These are phyloP conservation scores for Eimeria zaria DNA, from an alignment of 169 alveolate species.

Conservation along the genomic window DNA sequence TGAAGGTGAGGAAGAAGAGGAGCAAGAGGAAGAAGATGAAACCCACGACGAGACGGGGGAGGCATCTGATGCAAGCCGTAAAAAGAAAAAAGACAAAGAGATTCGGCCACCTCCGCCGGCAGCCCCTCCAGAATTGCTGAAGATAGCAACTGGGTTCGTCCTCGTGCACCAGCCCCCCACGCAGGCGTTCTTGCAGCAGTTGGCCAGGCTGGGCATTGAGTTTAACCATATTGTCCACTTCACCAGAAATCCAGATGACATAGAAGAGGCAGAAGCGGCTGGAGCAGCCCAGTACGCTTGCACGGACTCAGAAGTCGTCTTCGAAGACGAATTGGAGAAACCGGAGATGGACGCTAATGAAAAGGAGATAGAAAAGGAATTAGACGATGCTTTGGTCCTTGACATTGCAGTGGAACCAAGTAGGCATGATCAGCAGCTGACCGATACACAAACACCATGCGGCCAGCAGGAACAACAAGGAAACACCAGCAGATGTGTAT, in stretches of 20 bases:
- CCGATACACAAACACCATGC: background rate
- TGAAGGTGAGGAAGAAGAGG: background rate
- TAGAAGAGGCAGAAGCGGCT: constrained; percentile 66
- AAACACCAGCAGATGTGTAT: background rate
- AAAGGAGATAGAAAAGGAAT: constrained; percentile 27
- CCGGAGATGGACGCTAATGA: constrained; percentile 37
- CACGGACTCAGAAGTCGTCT: constrained; percentile 17
- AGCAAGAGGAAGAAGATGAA: constrained; percentile 2
- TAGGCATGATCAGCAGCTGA: background rate
- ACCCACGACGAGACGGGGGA: constrained; percentile 7
- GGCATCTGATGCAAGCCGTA: background rate
- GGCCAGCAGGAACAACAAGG: background rate
- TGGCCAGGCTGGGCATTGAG: constrained; percentile 65
- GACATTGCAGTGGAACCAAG: constrained; percentile 45
- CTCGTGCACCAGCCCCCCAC: constrained; percentile 68
- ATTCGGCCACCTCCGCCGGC: constrained; percentile 35
- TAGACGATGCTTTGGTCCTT: constrained; percentile 36
- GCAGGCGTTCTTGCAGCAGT: constrained; percentile 12
- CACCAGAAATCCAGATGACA: constrained; percentile 63
- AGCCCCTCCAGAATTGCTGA: constrained; percentile 66
- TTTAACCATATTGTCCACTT: constrained; percentile 39
- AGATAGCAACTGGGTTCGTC: constrained; percentile 45
- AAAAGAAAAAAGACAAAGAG: background rate
- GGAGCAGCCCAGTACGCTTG: constrained; percentile 68
- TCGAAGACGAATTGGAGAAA: constrained; percentile 29